phyloP scores from a whole-genome alignment of 1,284 basidiomycete genomes.

The Ustilago trichophora region DNA sequence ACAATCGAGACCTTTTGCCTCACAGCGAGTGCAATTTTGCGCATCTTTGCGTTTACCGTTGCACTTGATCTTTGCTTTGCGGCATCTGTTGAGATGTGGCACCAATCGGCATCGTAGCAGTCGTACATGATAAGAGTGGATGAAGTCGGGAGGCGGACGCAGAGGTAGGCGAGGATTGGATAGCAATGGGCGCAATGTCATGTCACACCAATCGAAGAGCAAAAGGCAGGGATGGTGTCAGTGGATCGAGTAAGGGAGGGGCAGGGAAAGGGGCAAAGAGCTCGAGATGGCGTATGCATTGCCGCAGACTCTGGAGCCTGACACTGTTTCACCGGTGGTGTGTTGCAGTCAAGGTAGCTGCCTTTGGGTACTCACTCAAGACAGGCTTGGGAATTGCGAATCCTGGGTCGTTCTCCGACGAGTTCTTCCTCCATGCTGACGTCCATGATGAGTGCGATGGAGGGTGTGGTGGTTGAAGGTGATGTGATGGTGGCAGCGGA shows the following conservation, averaged over 20 bases:
- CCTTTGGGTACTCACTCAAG: conserved; percentile 29
- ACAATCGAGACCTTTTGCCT: conserved; percentile 44
- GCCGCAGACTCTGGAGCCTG: conserved; percentile 17
- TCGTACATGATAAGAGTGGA: too few species aligned
- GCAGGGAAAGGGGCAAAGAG: conserved; percentile 1
- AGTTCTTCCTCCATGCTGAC: conserved; percentile 35
- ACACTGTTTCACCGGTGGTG: neutral
- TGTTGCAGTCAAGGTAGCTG: neutral
- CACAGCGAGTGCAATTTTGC: conserved; percentile 40
- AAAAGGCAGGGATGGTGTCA: conserved; percentile 1
- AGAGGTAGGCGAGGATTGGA: neutral
- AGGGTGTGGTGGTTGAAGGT: neutral
- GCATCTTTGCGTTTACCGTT: conserved; percentile 47
- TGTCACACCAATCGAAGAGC: neutral
- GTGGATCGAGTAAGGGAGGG: neutral
- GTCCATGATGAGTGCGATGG: conserved; percentile 10
- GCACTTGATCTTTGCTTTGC: conserved; percentile 51
- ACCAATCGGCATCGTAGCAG: neutral
- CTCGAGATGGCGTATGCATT: conserved; percentile 31
- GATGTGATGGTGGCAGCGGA: neutral
- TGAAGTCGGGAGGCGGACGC: neutral
- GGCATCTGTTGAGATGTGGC: conserved; percentile 20
- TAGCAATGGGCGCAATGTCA: neutral
- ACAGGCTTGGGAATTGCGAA: conserved; percentile 46
- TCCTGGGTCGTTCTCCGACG: conserved; percentile 26